Evolutionary conservation across 805 yeast genomes (phyloP), one percentile per base, ranked within the genome.

Genomic region (Nadsonia fulvescens): DNA sequence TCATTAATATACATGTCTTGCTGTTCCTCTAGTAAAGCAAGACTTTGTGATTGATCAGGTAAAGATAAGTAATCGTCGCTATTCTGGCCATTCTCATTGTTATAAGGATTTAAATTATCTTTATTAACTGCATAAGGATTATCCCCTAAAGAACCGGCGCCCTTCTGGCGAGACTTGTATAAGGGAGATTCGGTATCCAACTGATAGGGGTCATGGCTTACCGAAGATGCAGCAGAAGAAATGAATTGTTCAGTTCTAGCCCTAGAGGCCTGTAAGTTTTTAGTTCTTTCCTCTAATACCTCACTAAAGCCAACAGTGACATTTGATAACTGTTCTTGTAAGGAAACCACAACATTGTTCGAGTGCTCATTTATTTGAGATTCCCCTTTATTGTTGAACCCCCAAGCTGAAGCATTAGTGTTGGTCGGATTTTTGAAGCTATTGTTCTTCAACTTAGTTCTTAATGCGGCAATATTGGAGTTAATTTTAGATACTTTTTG

Each of bases 231-330:
- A 8, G 46, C 30, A 44, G 65, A 32, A 5, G 83, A 68, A 22
- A 82, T 58, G 40, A 86, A 69, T 50, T 78, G 81, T 39, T 79
- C 93, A 37, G 86, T 76, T 37, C 96, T 63, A 27, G 72, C 63
- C 41, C 74, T 75, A 42, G 75, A 70, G 23, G 74, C 71, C 39
- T 81, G 58, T 49, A 89, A 93, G 43, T 75, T 69, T 44, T 67
- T 64, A 38, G 86, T 93, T 40, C 98, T 66, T 11, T 71, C 66
- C 46, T 79, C 93, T 34, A 89, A 56, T n/a, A 89, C 96, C 29
- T 61, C 70, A 35, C 81, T 76, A 51, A 89, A 89, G 40, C 79
- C 86, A 18, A 93, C 91, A 32, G 93, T 76, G 27, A 86, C 78
- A 44, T 86, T 81, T 38, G 82, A 77, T 56, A 91, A 75, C 52